Conservation (phyloP, 1,284 basidiomycete genomes). For the Athelia sp. region DNA sequence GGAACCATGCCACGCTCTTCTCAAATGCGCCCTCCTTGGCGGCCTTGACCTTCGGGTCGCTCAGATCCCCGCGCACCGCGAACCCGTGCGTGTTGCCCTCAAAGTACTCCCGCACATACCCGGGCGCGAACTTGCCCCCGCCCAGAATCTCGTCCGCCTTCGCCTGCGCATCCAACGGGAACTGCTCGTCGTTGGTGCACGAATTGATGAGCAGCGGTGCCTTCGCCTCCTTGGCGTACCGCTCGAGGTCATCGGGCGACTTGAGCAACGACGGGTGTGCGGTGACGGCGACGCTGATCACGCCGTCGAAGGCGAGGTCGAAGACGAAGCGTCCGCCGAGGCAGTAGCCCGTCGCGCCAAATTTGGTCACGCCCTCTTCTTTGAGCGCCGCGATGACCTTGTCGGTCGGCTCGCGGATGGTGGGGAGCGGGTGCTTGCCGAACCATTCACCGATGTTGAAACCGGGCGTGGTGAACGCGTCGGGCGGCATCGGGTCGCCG, state of each 20-base stretch:
- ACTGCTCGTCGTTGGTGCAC: constrained; percentile 48
- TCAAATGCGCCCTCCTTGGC: constrained; percentile 63
- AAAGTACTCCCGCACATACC: constrained; percentile 52
- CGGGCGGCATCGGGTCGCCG: constrained; percentile 47
- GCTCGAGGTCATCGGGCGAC: constrained; percentile 59
- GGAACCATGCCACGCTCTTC: constrained; percentile 47
- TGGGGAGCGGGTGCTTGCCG: constrained; percentile 34
- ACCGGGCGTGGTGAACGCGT: constrained; percentile 20
- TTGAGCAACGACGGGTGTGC: constrained; percentile 69
- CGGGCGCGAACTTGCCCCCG: constrained; percentile 44
- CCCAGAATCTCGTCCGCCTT: constrained; percentile 54
- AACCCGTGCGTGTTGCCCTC: constrained; percentile 61
- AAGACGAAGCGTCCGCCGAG: constrained; percentile 67
- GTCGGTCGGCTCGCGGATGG: constrained; percentile 50
- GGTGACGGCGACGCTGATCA: constrained; percentile 48
- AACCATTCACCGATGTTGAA: constrained; percentile 48
- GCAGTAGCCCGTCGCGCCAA: constrained; percentile 68
- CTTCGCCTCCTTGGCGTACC: constrained; percentile 39
- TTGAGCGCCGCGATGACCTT: constrained; percentile 54
- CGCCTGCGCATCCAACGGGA: constrained; percentile 41
- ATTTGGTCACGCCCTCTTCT: constrained; percentile 48
- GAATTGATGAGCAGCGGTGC: constrained; percentile 61
- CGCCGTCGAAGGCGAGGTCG: constrained; percentile 61
- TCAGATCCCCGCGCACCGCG: constrained; percentile 41
- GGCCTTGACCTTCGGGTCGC: constrained; percentile 37